Percentiles rank a stretch among this genome's conserved stretches.
phyloP scores from a whole-genome alignment of 257 asterid genomes.

The Penstemon davidsonii region DNA sequence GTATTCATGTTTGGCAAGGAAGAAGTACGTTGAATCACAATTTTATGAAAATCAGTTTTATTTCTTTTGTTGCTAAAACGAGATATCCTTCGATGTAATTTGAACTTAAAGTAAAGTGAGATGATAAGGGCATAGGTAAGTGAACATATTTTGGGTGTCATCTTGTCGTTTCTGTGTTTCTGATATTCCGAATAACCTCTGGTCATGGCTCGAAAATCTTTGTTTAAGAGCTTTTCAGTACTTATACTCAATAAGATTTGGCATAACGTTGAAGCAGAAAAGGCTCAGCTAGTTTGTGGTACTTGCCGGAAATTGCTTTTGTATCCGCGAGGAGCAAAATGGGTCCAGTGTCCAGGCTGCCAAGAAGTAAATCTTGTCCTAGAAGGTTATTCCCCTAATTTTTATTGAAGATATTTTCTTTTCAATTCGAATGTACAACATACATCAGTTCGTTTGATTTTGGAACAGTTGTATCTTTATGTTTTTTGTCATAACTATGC shows the following conservation, averaged over 20 bases:
- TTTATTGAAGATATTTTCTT: conserved; percentile 8
- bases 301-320: conserved; percentile 68
- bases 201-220: not conserved
- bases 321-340: conserved; percentile 78
- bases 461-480: not conserved
- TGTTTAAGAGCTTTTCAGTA: conserved; percentile 8
- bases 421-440: not conserved
- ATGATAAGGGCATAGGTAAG: not conserved
- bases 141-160: not conserved
- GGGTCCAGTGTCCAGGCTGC: conserved; percentile 84
- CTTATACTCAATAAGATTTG: not conserved
- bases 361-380: conserved; percentile 73
- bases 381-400: conserved; percentile 57
- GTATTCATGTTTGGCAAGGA: conserved; percentile 10
- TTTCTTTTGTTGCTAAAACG: not conserved
- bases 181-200: not conserved
- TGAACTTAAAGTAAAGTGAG: not conserved
- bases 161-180: not conserved
- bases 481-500: not conserved
- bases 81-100: not conserved
- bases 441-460: not conserved
- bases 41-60: not conserved
- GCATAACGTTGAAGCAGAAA: conserved; percentile 48
- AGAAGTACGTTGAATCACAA: not conserved
- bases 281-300: conserved; percentile 90